Evolutionary conservation across 2,329 filamentous ascomycete genomes (phyloP).

Genomic region (Colletotrichum sp.): DNA sequence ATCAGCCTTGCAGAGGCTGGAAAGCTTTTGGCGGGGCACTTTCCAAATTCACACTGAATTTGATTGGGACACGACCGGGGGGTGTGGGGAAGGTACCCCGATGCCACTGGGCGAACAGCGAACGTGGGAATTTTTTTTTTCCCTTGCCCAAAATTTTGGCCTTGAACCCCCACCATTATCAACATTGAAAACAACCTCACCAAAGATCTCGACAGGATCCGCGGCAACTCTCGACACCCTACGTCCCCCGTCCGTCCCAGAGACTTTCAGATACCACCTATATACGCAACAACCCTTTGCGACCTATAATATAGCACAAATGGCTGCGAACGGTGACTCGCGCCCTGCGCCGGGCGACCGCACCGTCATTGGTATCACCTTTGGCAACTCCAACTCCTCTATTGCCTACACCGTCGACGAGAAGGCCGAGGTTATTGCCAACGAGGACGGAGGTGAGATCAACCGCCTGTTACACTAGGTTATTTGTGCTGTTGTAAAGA

Average conservation of each 20-base stretch:
- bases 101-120: constrained; percentile 3
- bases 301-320: constrained; percentile 29
- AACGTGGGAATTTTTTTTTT: constrained; percentile 18
- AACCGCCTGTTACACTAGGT: constrained; percentile 44
- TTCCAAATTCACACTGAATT: not conserved
- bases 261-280: not conserved
- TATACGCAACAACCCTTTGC: not conserved
- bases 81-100: not conserved
- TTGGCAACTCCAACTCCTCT: constrained; percentile 98
- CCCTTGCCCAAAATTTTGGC: constrained; percentile 16
- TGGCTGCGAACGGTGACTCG: constrained; percentile 52
- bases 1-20: constrained; percentile 20
- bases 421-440: constrained; percentile 97
- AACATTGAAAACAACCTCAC: constrained; percentile 12
- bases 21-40: constrained; percentile 26
- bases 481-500: not conserved
- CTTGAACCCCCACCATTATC: constrained; percentile 21
- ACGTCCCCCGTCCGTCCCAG: not conserved
- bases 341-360: constrained; percentile 61
- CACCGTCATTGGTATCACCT: constrained; percentile 90
- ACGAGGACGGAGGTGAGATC: constrained; percentile 83
- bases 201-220: constrained; percentile 2
- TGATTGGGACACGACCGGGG: constrained; percentile 14
- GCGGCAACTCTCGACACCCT: not conserved
- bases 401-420: constrained; percentile 94